These are phyloP conservation scores for Dimocarpus longan DNA, from an alignment of 345 rosid species.

Conservation along the genomic window DNA sequence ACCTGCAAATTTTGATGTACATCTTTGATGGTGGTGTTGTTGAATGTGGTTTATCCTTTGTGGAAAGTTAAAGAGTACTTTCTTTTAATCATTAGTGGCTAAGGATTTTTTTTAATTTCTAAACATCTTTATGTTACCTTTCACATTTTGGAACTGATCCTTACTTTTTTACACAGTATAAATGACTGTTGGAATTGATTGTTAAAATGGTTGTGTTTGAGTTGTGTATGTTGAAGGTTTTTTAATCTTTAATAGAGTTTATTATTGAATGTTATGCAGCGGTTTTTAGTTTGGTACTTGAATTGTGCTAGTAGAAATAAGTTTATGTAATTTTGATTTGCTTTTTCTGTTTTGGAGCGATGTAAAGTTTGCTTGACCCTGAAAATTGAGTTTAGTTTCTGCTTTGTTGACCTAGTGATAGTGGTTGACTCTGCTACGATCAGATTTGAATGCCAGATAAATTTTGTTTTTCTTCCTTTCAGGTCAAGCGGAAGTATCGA, in stretches of 20 bases:
- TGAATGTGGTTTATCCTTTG: neutral
- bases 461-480: constrained; percentile 17
- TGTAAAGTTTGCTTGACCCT: neutral
- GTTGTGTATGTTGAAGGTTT: neutral
- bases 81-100: neutral
- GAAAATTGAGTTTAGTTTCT: constrained; percentile 1
- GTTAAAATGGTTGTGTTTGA: neutral
- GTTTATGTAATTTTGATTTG: neutral
- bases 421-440: neutral
- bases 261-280: neutral
- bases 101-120: neutral
- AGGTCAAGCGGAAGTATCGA: constrained; percentile 94
- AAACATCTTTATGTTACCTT: neutral
- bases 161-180: neutral
- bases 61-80: neutral
- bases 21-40: neutral
- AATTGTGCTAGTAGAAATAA: neutral
- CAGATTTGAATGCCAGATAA: neutral
- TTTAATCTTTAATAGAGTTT: neutral
- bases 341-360: neutral
- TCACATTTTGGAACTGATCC: neutral
- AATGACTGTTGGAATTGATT: neutral
- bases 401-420: constrained; percentile 2
- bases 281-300: neutral
- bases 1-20: neutral